These are phyloP conservation scores for Ochromonas danica DNA, from an alignment of 108 stramenopile species.

Conservation along the genomic window DNA sequence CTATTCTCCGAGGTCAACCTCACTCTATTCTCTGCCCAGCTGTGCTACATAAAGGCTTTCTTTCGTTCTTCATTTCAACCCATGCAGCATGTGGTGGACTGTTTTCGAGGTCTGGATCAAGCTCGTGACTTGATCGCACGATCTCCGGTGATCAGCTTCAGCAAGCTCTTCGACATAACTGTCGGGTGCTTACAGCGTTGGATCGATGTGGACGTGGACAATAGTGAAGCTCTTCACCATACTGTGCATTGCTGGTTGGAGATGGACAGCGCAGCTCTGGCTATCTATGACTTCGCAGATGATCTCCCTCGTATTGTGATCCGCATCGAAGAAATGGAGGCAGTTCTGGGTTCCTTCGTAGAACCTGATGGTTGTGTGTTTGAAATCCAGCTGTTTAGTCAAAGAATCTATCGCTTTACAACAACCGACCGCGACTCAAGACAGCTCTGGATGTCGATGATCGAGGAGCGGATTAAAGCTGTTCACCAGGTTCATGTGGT, in stretches of 20 bases:
- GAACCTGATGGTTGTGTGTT: conserved; percentile 18
- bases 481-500: too few relatives aligned
- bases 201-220: neutral
- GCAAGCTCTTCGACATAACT: too few relatives aligned
- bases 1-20: neutral
- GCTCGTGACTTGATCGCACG: neutral
- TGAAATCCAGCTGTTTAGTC: neutral
- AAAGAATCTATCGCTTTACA: neutral
- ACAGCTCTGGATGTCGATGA: neutral
- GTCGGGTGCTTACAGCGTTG: too few relatives aligned
- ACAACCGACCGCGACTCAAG: neutral
- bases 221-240: neutral
- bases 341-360: neutral
- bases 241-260: neutral
- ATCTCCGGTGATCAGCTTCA: neutral
- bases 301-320: neutral
- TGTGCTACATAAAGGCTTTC: neutral
- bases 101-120: too few relatives aligned
- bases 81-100: too few relatives aligned
- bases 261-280: neutral
- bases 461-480: too few relatives aligned
- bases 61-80: too few relatives aligned
- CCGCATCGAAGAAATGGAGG: neutral
- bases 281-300: conserved; percentile 8
- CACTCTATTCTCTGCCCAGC: neutral